Evolutionary conservation across 345 rosid genomes (phyloP).

Genomic region (Clausena lansium): DNA sequence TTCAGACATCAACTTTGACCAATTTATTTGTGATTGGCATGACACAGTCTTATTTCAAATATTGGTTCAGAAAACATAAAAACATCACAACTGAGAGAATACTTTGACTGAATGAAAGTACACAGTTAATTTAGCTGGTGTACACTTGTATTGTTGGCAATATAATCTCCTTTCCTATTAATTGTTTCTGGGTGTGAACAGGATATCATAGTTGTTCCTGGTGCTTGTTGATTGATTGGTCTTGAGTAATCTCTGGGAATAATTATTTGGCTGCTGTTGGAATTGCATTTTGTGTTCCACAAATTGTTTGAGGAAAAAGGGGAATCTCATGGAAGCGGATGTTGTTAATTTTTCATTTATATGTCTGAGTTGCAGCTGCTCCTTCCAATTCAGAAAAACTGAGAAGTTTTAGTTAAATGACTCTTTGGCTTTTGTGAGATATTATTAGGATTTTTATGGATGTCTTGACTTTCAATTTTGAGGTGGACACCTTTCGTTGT

Average conservation of each 20-base stretch:
- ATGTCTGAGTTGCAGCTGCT: too few relatives aligned
- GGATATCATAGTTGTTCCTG: background rate
- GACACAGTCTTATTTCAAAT: background rate
- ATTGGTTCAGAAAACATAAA: background rate
- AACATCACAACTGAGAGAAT: background rate
- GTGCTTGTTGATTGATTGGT: background rate
- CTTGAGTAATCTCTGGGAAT: background rate
- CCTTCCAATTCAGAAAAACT: background rate
- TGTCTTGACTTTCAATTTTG: background rate
- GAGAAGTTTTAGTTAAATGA: background rate
- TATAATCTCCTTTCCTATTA: background rate
- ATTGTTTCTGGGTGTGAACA: background rate
- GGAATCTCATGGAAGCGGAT: background rate
- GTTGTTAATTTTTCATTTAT: background rate
- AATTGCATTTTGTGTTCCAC: background rate
- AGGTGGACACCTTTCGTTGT: background rate
- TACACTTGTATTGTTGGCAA: background rate
- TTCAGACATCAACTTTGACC: conserved; percentile 26
- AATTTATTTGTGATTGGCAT: conserved; percentile 18
- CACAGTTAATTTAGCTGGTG: background rate
- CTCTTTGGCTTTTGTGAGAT: background rate
- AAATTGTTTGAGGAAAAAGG: background rate
- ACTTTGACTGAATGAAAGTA: background rate
- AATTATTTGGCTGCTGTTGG: background rate
- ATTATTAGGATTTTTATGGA: background rate